A percentile compares a stretch with the other conserved stretches of the same genome.
Evolutionary conservation across 2,329 filamentous ascomycete genomes (phyloP).

Genomic region (Fusarium siculi): DNA sequence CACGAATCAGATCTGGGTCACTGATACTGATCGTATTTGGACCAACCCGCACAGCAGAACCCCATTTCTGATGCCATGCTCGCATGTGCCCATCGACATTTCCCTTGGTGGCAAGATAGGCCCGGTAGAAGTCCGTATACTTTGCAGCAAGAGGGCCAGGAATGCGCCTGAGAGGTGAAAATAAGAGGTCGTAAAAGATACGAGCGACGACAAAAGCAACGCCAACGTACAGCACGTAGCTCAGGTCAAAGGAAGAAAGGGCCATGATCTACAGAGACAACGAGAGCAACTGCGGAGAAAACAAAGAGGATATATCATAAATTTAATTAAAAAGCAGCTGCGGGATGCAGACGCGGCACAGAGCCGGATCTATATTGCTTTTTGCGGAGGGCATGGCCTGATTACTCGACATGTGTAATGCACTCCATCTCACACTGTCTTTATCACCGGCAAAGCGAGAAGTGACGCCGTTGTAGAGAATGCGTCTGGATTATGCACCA

Average conservation of each 20-base stretch:
- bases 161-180: constrained; percentile 27
- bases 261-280: constrained; percentile 23
- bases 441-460: not conserved
- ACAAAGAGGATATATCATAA: constrained; percentile 10
- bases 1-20: constrained; percentile 29
- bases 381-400: not conserved
- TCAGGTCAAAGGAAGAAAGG: not conserved
- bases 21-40: constrained; percentile 33
- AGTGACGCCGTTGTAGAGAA: not conserved
- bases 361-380: constrained; percentile 16
- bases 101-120: constrained; percentile 15
- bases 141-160: constrained; percentile 18
- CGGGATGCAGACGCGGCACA: not conserved
- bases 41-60: constrained; percentile 25
- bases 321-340: not conserved
- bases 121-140: constrained; percentile 32
- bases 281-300: not conserved
- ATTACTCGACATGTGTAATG: not conserved
- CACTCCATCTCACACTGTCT: not conserved
- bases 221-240: constrained; percentile 3
- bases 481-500: not conserved
- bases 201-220: constrained; percentile 10
- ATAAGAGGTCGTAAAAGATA: constrained; percentile 21
- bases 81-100: constrained; percentile 21
- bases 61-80: constrained; percentile 31